A percentile compares a stretch with the other conserved stretches of the same genome.
phyloP scores from a whole-genome alignment of 805 yeast genomes.

The Wickerhamiella australiensis region DNA sequence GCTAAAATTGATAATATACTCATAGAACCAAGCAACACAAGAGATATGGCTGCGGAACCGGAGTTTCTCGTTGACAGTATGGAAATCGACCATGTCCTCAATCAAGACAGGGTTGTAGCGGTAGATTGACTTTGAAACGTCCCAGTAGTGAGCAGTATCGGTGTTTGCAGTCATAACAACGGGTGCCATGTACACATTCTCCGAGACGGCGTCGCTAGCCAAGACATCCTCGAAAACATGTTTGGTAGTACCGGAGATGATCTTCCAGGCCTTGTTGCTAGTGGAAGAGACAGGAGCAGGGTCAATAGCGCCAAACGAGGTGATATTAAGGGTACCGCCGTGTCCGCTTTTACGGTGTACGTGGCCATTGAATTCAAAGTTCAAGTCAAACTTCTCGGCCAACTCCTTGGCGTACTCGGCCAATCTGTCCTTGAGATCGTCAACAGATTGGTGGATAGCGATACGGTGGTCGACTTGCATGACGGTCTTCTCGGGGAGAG shows the following conservation, averaged over 20 bases:
- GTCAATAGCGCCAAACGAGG: slow-evolving; percentile 26
- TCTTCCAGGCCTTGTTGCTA: slow-evolving; percentile 33
- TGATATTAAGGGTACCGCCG: slow-evolving; percentile 12
- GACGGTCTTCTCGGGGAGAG: slow-evolving; percentile 49
- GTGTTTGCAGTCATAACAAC: slow-evolving; percentile 54
- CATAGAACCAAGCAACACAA: slow-evolving; percentile 12
- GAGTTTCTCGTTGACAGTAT: slow-evolving; percentile 41
- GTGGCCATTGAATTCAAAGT: slow-evolving; percentile 27
- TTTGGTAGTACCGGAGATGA: slow-evolving; percentile 48
- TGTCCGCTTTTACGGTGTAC: slow-evolving; percentile 6
- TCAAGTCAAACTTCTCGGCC: slow-evolving; percentile 37
- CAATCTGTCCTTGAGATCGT: slow-evolving; percentile 32
- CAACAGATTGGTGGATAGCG: slow-evolving; percentile 42
- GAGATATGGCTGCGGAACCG: slow-evolving; percentile 41
- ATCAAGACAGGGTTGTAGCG: slow-evolving; percentile 39
- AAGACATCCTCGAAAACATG: slow-evolving; percentile 43
- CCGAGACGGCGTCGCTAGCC: slow-evolving; percentile 20
- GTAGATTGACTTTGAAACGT: slow-evolving; percentile 44
- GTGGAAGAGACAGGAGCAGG: slow-evolving; percentile 42
- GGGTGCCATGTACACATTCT: slow-evolving; percentile 39
- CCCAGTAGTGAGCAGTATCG: slow-evolving; percentile 55
- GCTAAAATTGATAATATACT: slow-evolving; percentile 11
- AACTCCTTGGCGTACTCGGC: slow-evolving; percentile 28
- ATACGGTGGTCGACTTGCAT: slow-evolving; percentile 49
- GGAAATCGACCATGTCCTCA: slow-evolving; percentile 11